Evolutionary conservation across 2,329 filamentous ascomycete genomes (phyloP).

Genomic region (Trichoderma sp.): DNA sequence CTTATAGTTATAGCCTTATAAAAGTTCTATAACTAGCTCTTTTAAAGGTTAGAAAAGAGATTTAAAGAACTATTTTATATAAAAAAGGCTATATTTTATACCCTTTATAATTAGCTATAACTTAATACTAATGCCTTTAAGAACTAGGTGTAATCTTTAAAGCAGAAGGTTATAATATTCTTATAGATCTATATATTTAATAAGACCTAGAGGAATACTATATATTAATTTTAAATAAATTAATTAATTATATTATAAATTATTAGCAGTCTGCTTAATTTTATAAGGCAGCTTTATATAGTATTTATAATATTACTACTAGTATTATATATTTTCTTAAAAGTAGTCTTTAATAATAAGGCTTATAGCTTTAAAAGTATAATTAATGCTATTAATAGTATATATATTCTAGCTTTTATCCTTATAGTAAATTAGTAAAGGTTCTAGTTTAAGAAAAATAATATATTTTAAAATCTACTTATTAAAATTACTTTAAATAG

Average conservation of each 20-base stretch:
- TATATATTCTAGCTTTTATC: background rate
- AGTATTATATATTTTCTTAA: background rate
- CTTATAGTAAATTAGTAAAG: background rate
- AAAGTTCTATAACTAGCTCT: too few relatives aligned
- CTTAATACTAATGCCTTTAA: background rate
- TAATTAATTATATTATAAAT: slow-evolving; percentile 3
- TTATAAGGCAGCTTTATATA: too few relatives aligned
- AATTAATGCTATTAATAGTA: background rate
- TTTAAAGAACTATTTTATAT: too few relatives aligned
- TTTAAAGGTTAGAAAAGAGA: too few relatives aligned
- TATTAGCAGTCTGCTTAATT: background rate
- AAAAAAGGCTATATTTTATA: too few relatives aligned
- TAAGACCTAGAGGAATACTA: background rate
- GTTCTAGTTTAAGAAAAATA: too few relatives aligned
- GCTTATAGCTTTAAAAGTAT: background rate
- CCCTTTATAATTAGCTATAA: background rate
- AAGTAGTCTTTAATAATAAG: background rate
- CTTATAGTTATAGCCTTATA: too few relatives aligned
- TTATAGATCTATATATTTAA: background rate
- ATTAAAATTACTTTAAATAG: too few relatives aligned
- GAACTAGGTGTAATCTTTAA: background rate
- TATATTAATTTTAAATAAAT: background rate
- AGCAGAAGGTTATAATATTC: background rate
- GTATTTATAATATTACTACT: background rate
- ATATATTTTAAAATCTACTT: too few relatives aligned